Evolutionary conservation across 2,329 filamentous ascomycete species (phyloP), one percentile per base, ranked within the genome.

Genomic region (Penicillium psychrosexuale): DNA sequence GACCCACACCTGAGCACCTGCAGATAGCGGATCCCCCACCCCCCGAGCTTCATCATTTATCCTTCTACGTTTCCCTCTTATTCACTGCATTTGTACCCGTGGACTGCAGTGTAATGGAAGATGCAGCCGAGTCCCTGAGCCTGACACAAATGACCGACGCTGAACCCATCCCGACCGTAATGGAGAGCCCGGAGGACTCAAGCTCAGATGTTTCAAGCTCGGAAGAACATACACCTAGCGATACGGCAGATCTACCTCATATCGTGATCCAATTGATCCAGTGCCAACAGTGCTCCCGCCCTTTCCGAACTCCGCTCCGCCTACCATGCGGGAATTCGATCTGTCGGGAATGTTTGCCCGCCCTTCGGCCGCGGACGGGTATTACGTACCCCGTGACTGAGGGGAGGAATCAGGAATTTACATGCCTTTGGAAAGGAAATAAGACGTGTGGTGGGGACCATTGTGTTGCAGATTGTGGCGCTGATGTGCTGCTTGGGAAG

Each of bases 271-370:
- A 86, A 40, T 77, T 94, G 38, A 80, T 94, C 50, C 90, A 95
- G 74, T 97, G 92, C 69, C 81, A 81, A 11, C 76, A 82, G 59
- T 96, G 92, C 71, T 89, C 86, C 3, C 78, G 77, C 40, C 86
- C 88, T 1, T 77, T 94, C 30, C 78, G 75, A 43, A 79, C 84
- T 8, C 89, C 91, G 5, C 80, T 91, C 53, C 89, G 89, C 0
- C 77, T 96, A 5, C 91, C 91, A 5, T 97, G 92, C 69, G 91
- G 91, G 28, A 84, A 87, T 66, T 87, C 86, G 11, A 73, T 96
- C 11, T 97, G 92, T 75, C 85, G 82, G 65, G 71, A 72, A 47
- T 97, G 92, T 72, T 74, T 96, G 1, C 91, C 91, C 1, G 74
- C 82, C 44, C 75, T 85, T 2, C 82, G 87, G 64, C 71, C 79